These are phyloP conservation scores for Tuctoria greenei DNA, from an alignment of 176 grass and related monocot genomes.

Conservation along the genomic window DNA sequence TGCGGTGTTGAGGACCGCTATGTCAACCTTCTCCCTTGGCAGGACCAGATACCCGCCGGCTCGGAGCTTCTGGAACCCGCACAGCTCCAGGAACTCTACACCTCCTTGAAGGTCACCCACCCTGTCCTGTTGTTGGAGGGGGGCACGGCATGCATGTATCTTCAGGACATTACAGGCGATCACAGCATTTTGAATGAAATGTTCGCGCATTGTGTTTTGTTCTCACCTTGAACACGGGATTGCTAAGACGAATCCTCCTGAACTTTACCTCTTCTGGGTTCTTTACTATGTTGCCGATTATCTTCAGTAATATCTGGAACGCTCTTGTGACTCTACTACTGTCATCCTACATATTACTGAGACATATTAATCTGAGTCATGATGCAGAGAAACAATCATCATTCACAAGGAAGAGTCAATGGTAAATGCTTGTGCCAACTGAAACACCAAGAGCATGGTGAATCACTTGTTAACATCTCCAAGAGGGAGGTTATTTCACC, in stretches of 20 bases:
- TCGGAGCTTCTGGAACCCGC: constrained; percentile 62
- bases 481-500: constrained; percentile 43
- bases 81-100: constrained; percentile 79
- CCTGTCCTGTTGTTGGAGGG: constrained; percentile 59
- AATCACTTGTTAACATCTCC: background rate
- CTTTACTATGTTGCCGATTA: constrained; percentile 58
- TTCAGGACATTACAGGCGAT: too few relatives aligned
- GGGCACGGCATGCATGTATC: too few relatives aligned
- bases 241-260: constrained; percentile 70
- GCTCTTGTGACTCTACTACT: constrained; percentile 56
- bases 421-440: background rate
- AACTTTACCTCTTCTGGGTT: constrained; percentile 80
- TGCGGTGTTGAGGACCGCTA: constrained; percentile 43
- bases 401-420: background rate
- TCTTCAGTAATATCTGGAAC: constrained; percentile 65
- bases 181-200: too few relatives aligned
- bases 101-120: constrained; percentile 62
- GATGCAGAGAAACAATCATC: background rate
- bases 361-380: background rate
- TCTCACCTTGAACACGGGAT: constrained; percentile 65
- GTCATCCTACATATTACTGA: constrained; percentile 48
- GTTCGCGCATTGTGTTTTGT: background rate
- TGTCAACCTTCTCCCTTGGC: constrained; percentile 52
- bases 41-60: constrained; percentile 53
- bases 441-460: background rate